Evolutionary conservation across 2,329 filamentous ascomycete species (phyloP).

Genomic region (Paramyrothecium sp.): DNA sequence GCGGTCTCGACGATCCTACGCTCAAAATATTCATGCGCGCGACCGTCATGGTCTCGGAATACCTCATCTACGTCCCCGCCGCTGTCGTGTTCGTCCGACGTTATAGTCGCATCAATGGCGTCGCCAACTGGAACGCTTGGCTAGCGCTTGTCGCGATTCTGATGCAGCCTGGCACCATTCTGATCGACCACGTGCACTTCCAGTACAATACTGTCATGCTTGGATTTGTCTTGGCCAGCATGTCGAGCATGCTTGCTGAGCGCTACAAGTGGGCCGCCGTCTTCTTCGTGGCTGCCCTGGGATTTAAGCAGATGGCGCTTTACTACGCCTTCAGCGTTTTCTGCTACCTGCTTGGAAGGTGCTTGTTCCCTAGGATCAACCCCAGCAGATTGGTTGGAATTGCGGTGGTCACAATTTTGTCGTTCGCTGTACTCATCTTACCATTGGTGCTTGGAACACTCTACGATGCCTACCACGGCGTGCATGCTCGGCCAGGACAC

Average conservation of each 20-base stretch:
- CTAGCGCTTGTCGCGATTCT: constrained; percentile 87
- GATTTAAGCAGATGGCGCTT: constrained; percentile 98
- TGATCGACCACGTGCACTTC: constrained; percentile 94
- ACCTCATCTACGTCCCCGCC: constrained; percentile 84
- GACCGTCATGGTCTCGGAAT: constrained; percentile 88
- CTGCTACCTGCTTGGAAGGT: constrained; percentile 84
- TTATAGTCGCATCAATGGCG: constrained; percentile 71
- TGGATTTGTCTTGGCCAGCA: constrained; percentile 79
- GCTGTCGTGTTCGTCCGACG: constrained; percentile 81
- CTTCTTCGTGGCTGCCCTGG: constrained; percentile 91
- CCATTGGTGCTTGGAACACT: constrained; percentile 73
- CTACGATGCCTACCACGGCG: constrained; percentile 65
- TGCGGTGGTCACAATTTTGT: constrained; percentile 66
- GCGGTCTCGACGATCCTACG: constrained; percentile 73
- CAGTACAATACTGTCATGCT: constrained; percentile 99
- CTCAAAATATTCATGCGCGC: constrained; percentile 96
- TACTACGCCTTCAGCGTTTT: constrained; percentile 96
- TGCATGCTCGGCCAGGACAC: constrained; percentile 55
- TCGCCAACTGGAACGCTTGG: constrained; percentile 78
- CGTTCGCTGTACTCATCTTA: constrained; percentile 73
- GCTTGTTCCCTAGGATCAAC: constrained; percentile 72
- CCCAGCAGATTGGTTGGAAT: constrained; percentile 70
- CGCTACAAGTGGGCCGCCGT: constrained; percentile 85
- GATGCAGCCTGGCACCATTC: constrained; percentile 85
- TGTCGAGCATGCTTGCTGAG: constrained; percentile 85